Base-by-base conservation (phyloP, 2,329 filamentous ascomycete genomes). In the Neofusicoccum cordaticola region DNA sequence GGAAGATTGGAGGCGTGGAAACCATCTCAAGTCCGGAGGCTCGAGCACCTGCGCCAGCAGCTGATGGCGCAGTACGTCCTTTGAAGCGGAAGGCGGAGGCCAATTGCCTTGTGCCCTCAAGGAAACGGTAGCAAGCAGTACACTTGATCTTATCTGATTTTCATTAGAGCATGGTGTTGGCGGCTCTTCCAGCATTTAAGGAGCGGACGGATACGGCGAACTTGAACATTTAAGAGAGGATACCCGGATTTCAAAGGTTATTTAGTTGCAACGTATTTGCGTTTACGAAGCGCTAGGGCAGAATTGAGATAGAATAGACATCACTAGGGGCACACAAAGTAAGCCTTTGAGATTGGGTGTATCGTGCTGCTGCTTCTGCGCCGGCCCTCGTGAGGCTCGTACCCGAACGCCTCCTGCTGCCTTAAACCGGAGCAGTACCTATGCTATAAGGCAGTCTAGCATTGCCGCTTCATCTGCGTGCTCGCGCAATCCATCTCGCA, bases 21-120 rank as follows among this genome's bases (percentile, higher is more conserved):
- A 44, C n/a, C 13, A 44, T 2, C 12, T n/a, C 27, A 9, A 15
- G 50, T 4, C 4, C 11, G 39, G 17, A 17, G 22, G 50, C 37
- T 27, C 39, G 13, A 6, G 61, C 48, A n/a, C 17, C 4, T n/a
- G 31, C 4, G 2, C 19, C 41, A n/a, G 22, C n/a, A 56, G 11
- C 22, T 4, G 50, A 12, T 4, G 47, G 8, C 7, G 41, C 17
- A 19, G 12, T 31, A 41, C 50, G 61, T 11, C 51, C 61, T 5
- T 34, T 41, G n/a, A 64, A 64, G 19, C 44, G 62, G 27, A 64
- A 64, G 52, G 50, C 45, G 15, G 51, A 56, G 7, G 35, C n/a
- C 4, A 64, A 64, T 27, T 57, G 51, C 15, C 31, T 63, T 2
- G 17, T 53, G 50, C 48, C 61, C 2, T 22, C 39, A 8, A 56